Conservation (phyloP, 371 early-diverging fungal genomes). For the Hamiltosporidium tvaerminnensis region DNA sequence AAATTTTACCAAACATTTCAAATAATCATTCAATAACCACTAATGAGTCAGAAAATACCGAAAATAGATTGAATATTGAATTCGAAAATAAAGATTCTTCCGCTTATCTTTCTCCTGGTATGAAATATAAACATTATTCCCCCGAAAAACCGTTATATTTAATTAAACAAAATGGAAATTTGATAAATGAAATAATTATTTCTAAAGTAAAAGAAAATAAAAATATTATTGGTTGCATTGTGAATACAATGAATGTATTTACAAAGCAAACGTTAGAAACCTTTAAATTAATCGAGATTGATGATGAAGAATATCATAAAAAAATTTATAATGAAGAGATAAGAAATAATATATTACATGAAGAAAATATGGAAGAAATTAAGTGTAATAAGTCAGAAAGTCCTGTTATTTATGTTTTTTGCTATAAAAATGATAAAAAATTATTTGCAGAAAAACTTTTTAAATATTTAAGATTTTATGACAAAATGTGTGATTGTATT, state of each 20-base stretch:
- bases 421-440: neutral
- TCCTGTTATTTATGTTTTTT: neutral
- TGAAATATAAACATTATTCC: conserved; percentile 94
- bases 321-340: too few species aligned
- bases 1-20: too few species aligned
- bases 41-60: too few species aligned
- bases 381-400: too few species aligned
- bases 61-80: neutral
- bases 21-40: too few species aligned
- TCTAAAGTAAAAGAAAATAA: too few species aligned
- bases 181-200: too few species aligned
- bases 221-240: too few species aligned
- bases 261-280: neutral
- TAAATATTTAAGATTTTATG: conserved; percentile 34
- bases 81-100: too few species aligned
- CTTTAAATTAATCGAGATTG: neutral
- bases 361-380: neutral
- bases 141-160: conserved; percentile 53
- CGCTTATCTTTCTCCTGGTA: conserved; percentile 87
- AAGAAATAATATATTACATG: too few species aligned
- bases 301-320: too few species aligned
- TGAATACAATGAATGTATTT: too few species aligned
- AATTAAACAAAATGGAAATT: neutral
- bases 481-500: conserved; percentile 34
- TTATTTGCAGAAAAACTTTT: conserved; percentile 21